phyloP scores from a whole-genome alignment of 352 stramenopile species.

The Pythium dissotocum region DNA sequence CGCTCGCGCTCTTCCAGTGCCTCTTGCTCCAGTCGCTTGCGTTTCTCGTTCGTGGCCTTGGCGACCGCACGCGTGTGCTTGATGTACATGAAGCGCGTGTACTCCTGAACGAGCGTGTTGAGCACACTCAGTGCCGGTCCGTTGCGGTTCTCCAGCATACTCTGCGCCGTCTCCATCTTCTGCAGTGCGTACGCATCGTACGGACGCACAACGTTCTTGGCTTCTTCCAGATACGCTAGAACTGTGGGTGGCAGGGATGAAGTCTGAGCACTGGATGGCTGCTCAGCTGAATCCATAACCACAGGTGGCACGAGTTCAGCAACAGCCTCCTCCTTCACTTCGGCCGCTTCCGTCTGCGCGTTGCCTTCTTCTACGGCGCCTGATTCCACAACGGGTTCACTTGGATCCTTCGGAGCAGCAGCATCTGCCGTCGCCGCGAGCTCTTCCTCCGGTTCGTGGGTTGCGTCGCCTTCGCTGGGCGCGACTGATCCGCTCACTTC shows the following conservation, averaged over 20 bases:
- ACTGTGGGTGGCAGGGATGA: conserved; percentile 8
- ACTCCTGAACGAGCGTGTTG: conserved; percentile 75
- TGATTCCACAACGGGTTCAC: neutral
- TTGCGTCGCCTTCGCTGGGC: neutral
- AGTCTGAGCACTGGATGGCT: neutral
- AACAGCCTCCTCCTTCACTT: neutral
- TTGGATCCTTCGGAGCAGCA: neutral
- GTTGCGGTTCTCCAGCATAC: conserved; percentile 56
- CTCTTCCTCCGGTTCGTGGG: neutral
- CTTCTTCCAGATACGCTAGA: conserved; percentile 56
- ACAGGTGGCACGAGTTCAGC: neutral
- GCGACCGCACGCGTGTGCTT: conserved; percentile 80
- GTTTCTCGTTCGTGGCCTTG: conserved; percentile 68
- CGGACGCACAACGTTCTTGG: conserved; percentile 57
- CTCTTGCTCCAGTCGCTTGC: conserved; percentile 67
- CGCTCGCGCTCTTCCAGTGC: conserved; percentile 55
- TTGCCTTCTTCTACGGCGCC: neutral
- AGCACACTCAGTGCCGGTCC: conserved; percentile 68
- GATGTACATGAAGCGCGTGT: conserved; percentile 82
- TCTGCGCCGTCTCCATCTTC: conserved; percentile 60
- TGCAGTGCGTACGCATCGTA: conserved; percentile 72
- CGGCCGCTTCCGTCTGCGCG: neutral
- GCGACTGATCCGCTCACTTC: neutral
- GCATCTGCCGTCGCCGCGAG: neutral
- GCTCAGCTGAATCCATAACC: conserved; percentile 1